Conservation (phyloP, 2,329 filamentous ascomycete genomes). For the Grosmannia serpens region DNA sequence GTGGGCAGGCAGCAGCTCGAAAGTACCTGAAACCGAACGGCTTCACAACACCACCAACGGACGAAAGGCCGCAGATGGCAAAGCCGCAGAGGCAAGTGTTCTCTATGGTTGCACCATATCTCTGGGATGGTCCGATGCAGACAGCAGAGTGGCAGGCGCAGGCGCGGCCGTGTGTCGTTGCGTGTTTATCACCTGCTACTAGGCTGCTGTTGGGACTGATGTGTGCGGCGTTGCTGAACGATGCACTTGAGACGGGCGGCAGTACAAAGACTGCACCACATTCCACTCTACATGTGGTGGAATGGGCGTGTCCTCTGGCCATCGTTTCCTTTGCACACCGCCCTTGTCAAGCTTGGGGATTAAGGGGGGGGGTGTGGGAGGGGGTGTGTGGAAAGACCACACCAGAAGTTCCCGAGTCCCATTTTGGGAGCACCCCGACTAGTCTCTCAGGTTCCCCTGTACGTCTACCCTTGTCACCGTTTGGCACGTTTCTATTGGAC, state of each 20-base stretch:
- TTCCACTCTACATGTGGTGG: background rate
- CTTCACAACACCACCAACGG: too few species aligned
- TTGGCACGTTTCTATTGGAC: slow-evolving; percentile 38
- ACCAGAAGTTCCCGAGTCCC: slow-evolving; percentile 7
- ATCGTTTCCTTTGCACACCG: slow-evolving; percentile 5
- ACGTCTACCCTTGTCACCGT: slow-evolving; percentile 22
- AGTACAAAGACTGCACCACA: background rate
- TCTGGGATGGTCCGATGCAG: slow-evolving; percentile 6
- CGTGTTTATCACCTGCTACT: background rate
- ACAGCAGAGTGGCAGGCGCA: background rate
- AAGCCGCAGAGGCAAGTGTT: background rate
- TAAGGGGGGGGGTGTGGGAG: slow-evolving; percentile 1
- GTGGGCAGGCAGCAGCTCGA: background rate
- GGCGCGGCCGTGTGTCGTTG: background rate
- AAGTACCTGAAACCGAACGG: too few species aligned
- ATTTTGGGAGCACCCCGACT: slow-evolving; percentile 11
- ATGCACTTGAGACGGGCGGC: background rate
- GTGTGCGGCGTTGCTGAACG: background rate
- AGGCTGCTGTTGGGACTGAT: too few species aligned
- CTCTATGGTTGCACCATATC: slow-evolving; percentile 6
- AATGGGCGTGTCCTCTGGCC: background rate
- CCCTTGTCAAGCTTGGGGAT: slow-evolving; percentile 11
- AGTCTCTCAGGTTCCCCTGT: background rate
- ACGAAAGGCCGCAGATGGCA: background rate
- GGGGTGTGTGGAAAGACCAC: background rate